Percentiles rank a stretch among this genome's conserved stretches.
Evolutionary conservation across 2,329 filamentous ascomycete genomes (phyloP).

Genomic region (Colletotrichum magnum): DNA sequence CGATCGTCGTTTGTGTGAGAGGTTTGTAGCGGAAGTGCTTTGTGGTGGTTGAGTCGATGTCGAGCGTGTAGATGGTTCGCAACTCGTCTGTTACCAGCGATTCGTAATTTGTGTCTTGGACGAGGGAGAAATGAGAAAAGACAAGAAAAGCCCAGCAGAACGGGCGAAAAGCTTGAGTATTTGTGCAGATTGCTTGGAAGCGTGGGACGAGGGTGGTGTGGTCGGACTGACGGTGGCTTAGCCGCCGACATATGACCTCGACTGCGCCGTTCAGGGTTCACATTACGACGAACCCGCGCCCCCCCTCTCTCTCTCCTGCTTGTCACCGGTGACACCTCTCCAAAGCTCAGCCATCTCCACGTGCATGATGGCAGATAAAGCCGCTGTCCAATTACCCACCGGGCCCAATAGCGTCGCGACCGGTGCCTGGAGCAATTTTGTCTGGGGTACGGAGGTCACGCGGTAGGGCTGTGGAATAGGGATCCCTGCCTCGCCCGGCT

Average conservation of each 20-base stretch:
- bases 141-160: no score
- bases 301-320: neutral
- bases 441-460: slow-evolving; percentile 13
- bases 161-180: no score
- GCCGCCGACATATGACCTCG: no score
- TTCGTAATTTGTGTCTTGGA: no score
- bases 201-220: neutral
- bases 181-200: neutral
- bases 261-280: slow-evolving; percentile 18
- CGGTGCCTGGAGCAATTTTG: slow-evolving; percentile 2
- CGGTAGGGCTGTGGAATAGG: slow-evolving; percentile 1
- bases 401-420: neutral
- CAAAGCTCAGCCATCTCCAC: slow-evolving; percentile 17
- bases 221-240: neutral
- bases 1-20: no score
- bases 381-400: slow-evolving; percentile 8
- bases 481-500: slow-evolving; percentile 6
- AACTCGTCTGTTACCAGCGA: no score
- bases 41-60: no score
- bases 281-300: neutral
- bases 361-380: slow-evolving; percentile 3
- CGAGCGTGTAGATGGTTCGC: no score
- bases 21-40: no score
- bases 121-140: no score
- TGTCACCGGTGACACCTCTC: neutral